These are phyloP conservation scores for Russula compacta DNA, from an alignment of 768 basidiomycete species.

Conservation along the genomic window DNA sequence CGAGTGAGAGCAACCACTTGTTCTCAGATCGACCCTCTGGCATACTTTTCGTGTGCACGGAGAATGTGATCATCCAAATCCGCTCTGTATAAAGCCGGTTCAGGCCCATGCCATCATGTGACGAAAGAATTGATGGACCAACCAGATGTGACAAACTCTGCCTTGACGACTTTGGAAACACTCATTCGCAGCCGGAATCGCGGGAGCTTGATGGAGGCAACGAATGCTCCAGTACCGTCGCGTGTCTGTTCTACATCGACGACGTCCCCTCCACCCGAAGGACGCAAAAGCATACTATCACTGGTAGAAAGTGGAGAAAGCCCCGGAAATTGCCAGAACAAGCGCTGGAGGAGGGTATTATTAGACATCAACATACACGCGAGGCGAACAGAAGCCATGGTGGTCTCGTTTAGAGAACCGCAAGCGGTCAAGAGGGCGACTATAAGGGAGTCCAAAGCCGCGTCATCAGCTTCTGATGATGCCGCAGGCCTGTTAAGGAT, in stretches of 20 bases:
- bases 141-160: slow-evolving; percentile 63
- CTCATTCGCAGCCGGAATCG: slow-evolving; percentile 65
- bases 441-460: slow-evolving; percentile 29
- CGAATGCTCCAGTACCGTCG: slow-evolving; percentile 37
- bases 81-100: slow-evolving; percentile 32
- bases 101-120: neutral
- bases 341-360: slow-evolving; percentile 49
- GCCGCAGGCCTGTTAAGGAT: slow-evolving; percentile 43
- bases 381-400: slow-evolving; percentile 41
- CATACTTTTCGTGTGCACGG: slow-evolving; percentile 14
- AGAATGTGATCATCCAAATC: slow-evolving; percentile 47
- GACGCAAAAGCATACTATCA: slow-evolving; percentile 37
- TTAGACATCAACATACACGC: slow-evolving; percentile 60
- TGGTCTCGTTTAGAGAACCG: slow-evolving; percentile 30
- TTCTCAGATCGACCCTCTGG: slow-evolving; percentile 4
- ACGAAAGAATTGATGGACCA: neutral
- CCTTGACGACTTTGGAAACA: slow-evolving; percentile 41
- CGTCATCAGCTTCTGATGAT: slow-evolving; percentile 1
- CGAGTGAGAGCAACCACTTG: slow-evolving; percentile 38
- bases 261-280: slow-evolving; percentile 37
- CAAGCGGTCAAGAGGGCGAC: slow-evolving; percentile 39
- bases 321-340: slow-evolving; percentile 38
- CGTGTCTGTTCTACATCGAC: slow-evolving; percentile 42
- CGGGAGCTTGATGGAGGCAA: slow-evolving; percentile 40
- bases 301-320: slow-evolving; percentile 43